Base-by-base conservation (phyloP, 2,329 filamentous ascomycete genomes). In the Penicillium sp. region DNA sequence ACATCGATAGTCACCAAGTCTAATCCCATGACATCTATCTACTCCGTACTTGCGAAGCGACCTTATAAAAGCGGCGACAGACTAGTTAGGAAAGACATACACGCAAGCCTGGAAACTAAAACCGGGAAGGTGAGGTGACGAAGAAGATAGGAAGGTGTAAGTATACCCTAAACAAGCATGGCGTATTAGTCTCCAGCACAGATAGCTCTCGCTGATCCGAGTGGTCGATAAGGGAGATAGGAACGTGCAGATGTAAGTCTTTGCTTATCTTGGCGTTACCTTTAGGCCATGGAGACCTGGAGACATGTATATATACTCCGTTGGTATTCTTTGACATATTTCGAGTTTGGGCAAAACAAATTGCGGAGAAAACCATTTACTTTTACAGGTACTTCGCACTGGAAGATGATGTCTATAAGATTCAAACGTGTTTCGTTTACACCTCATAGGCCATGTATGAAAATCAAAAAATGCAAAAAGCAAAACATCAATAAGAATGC, bases 401-500 rank as follows among this genome's bases (percentile, higher is more conserved):
- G 5, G 26, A 22, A 22, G 14, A 31, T 41, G 17, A 12, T 11
- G 17, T 50, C 36, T 42, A 42, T 42, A 19, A 9, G 8, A 4
- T 25, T 42, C 4, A 17, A 43, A 12, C 14, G 28, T 17, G n/a
- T 9, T 26, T 41, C 3, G 33, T 26, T 33, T 43, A 42, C 28
- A 33, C 28, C 19, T 50, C 26, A 50, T 31, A 33, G 7, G 6
- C 16, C 11, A 25, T 33, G 30, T 41, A 25, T 22, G 38, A 11
- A 42, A 46, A n/a, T 25, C 26, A 57, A 45, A 45, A 28, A 41
- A 58, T 58, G 60, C 53, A 55, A 12, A 42, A 33, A 52, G 41
- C 22, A 38, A 38, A 48, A 26, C 25, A 30, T 30, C 12, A 31
- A 49, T 11, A 17, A 22, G 25, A 50, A 55, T 50, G 40, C 46